These are phyloP conservation scores for Cetradonia linearis DNA, from an alignment of 495 filamentous ascomycete species.

Conservation along the genomic window DNA sequence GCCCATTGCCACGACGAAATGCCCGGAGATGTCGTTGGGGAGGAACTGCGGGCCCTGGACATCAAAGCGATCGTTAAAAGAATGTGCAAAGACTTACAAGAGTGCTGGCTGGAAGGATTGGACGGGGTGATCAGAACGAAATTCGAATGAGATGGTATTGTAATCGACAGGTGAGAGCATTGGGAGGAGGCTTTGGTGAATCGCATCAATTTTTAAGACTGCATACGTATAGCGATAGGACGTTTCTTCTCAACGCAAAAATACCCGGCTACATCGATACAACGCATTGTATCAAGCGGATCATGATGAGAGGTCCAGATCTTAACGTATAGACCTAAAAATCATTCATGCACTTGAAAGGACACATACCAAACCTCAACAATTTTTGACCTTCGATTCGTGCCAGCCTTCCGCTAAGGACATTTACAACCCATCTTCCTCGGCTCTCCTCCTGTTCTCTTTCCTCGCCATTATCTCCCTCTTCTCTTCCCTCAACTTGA, in stretches of 20 bases:
- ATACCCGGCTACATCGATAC: constrained; percentile 11
- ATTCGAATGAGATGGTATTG: not conserved
- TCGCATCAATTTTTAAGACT: not conserved
- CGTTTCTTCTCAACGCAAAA: constrained; percentile 1
- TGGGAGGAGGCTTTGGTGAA: not conserved
- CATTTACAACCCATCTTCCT: constrained; percentile 21
- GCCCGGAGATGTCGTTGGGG: constrained; percentile 8
- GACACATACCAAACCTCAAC: not conserved
- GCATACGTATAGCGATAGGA: constrained; percentile 6
- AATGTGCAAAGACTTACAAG: constrained; percentile 10
- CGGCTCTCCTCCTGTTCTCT: constrained; percentile 27
- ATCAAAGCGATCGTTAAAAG: constrained; percentile 1
- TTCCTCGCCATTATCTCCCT: constrained; percentile 30
- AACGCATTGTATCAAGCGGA: not conserved
- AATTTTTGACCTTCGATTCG: too few relatives aligned
- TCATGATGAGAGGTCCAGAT: not conserved
- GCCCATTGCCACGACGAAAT: not conserved
- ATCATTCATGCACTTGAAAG: not conserved
- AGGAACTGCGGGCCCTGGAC: constrained; percentile 4
- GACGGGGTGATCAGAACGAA: constrained; percentile 18
- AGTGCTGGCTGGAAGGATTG: constrained; percentile 20
- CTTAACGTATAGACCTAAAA: too few relatives aligned
- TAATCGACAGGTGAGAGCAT: not conserved
- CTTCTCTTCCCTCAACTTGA: constrained; percentile 44
- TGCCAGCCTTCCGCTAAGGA: too few relatives aligned